These are phyloP conservation scores for Candida yuanshanica DNA, from an alignment of 805 yeast genomes.

Conservation along the genomic window DNA sequence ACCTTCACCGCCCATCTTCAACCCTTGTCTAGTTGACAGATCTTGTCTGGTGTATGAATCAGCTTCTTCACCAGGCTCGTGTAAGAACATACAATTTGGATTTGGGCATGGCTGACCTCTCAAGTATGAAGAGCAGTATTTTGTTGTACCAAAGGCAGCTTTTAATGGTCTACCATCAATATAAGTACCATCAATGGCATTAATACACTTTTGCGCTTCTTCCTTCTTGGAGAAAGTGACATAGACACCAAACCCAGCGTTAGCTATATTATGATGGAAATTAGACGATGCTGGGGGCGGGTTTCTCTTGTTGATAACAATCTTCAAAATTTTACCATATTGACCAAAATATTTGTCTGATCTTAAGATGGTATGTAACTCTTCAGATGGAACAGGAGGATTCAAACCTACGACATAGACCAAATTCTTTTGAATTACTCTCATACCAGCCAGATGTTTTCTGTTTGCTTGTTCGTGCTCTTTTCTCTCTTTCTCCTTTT, in stretches of 20 bases:
- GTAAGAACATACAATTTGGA: constrained; percentile 97
- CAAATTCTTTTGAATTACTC: constrained; percentile 96
- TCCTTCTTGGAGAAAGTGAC: constrained; percentile 91
- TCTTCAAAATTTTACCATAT: constrained; percentile 90
- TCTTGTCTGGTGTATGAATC: constrained; percentile 92
- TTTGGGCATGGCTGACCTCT: constrained; percentile 96
- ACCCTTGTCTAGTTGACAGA: constrained; percentile 67
- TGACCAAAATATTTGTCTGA: constrained; percentile 97
- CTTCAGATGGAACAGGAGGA: constrained; percentile 76
- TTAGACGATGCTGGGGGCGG: constrained; percentile 27
- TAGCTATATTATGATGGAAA: constrained; percentile 23
- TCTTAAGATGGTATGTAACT: constrained; percentile 71
- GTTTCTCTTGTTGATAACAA: constrained; percentile 82
- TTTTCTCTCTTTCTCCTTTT: constrained; percentile 84
- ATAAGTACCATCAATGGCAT: constrained; percentile 86
- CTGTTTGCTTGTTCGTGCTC: constrained; percentile 79
- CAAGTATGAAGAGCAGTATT: constrained; percentile 93
- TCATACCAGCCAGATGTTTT: constrained; percentile 90
- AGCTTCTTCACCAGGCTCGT: constrained; percentile 99
- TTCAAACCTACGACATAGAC: constrained; percentile 95
- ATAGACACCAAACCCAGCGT: constrained; percentile 88
- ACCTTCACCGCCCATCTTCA: constrained; percentile 39
- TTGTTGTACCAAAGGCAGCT: constrained; percentile 98
- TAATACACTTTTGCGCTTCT: constrained; percentile 91
- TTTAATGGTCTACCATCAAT: constrained; percentile 86